A percentile compares a stretch with the other conserved stretches of the same genome.
These are phyloP conservation scores for Fraxinus quadrangulata DNA, from an alignment of 257 asterid genomes.

Conservation along the genomic window DNA sequence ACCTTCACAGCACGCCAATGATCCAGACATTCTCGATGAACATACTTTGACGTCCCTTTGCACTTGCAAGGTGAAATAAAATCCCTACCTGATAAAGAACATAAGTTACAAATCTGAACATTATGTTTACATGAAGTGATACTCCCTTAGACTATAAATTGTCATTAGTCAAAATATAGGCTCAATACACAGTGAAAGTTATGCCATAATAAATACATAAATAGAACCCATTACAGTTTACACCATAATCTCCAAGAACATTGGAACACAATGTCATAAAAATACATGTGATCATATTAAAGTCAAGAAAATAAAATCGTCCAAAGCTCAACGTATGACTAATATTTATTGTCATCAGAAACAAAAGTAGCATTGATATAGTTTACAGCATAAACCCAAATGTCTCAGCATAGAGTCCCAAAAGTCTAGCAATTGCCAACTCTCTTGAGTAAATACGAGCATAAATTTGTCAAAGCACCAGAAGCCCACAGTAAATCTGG, in stretches of 20 bases:
- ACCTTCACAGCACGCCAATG: slow-evolving; percentile 99
- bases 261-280: background rate
- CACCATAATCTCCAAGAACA: background rate
- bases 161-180: background rate
- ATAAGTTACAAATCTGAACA: slow-evolving; percentile 19
- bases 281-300: background rate
- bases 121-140: slow-evolving; percentile 11
- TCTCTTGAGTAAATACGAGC: background rate
- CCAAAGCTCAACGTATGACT: background rate
- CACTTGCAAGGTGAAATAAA: slow-evolving; percentile 97
- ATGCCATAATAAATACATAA: background rate
- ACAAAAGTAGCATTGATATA: background rate
- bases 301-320: background rate
- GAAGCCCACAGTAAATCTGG: background rate
- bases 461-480: background rate
- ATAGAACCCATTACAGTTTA: background rate
- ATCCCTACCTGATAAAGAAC: slow-evolving; percentile 77
- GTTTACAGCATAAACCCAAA: background rate
- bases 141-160: background rate
- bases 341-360: background rate
- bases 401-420: background rate
- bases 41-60: slow-evolving; percentile 87
- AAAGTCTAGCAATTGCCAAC: background rate
- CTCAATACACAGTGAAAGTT: background rate
- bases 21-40: slow-evolving; percentile 91